A percentile compares a stretch with the other conserved stretches of the same genome.
Conservation (phyloP, 1,139 yeast genomes). For the Saccharomycopsis phalli region DNA sequence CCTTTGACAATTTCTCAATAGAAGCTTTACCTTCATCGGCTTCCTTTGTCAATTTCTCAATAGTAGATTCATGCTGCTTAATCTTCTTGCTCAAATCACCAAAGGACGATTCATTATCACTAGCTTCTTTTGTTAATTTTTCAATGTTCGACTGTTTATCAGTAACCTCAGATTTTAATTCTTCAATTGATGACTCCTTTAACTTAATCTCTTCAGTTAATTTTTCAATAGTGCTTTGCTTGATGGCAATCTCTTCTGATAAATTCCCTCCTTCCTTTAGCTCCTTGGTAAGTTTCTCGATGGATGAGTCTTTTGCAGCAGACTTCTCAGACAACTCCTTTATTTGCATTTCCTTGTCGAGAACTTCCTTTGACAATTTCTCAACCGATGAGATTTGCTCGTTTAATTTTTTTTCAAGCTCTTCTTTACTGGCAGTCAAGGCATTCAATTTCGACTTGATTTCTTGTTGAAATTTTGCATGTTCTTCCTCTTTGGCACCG, state of each 20-base stretch:
- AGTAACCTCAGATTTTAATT: background rate
- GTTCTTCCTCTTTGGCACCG: no score
- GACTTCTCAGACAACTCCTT: constrained; percentile 1
- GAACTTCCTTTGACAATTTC: constrained; percentile 2
- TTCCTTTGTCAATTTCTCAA: constrained; percentile 1
- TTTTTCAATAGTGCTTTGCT: background rate
- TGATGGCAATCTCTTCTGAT: background rate
- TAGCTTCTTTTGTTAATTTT: background rate
- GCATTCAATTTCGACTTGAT: constrained; percentile 2
- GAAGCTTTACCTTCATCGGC: no score
- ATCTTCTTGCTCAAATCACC: constrained; percentile 5
- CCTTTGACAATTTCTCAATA: background rate
- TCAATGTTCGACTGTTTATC: background rate
- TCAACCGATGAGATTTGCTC: no score
- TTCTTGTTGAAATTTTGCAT: no score
- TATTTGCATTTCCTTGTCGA: background rate
- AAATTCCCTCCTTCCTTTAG: background rate
- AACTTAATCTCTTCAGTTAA: constrained; percentile 1
- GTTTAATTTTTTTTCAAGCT: no score
- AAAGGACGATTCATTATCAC: background rate
- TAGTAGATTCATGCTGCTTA: no score
- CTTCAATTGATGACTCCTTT: constrained; percentile 4
- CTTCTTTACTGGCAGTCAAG: background rate
- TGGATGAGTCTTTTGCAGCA: background rate
- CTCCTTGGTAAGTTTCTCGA: constrained; percentile 2